Conservation (phyloP, 2,329 filamentous ascomycete species). For the Coniochaeta sp. region DNA sequence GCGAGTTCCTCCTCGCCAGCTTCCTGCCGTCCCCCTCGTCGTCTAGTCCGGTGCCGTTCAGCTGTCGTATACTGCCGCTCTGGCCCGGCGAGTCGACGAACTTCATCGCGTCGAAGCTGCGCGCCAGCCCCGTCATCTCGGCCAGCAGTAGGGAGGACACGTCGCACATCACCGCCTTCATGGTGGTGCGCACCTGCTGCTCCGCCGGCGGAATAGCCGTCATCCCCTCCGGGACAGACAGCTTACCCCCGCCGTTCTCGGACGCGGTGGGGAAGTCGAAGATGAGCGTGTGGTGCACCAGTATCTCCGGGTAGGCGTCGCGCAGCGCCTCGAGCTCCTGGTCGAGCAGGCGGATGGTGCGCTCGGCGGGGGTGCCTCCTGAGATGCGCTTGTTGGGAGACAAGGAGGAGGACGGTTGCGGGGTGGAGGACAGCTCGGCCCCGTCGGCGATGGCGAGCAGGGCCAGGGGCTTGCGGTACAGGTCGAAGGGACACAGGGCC, state of each 20-base stretch:
- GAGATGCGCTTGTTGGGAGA: constrained; percentile 44
- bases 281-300: constrained; percentile 71
- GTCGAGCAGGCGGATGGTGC: constrained; percentile 50
- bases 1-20: constrained; percentile 45
- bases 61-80: constrained; percentile 28
- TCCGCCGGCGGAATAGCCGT: constrained; percentile 62
- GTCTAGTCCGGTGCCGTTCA: constrained; percentile 30
- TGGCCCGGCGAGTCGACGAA: constrained; percentile 71
- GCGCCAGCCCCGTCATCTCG: constrained; percentile 68
- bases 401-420: constrained; percentile 44
- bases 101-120: constrained; percentile 63
- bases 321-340: constrained; percentile 65
- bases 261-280: constrained; percentile 61
- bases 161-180: constrained; percentile 75
- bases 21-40: constrained; percentile 17
- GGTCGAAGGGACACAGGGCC: constrained; percentile 79
- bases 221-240: constrained; percentile 60
- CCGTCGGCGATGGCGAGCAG: constrained; percentile 84
- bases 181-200: constrained; percentile 67
- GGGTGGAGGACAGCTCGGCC: constrained; percentile 56
- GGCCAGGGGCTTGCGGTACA: constrained; percentile 77
- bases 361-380: constrained; percentile 42
- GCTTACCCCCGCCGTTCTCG: constrained; percentile 29
- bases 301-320: constrained; percentile 66
- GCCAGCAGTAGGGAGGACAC: constrained; percentile 67